These are phyloP conservation scores for Insectozyma bohioensis DNA, from an alignment of 1,139 yeast genomes.

Conservation along the genomic window DNA sequence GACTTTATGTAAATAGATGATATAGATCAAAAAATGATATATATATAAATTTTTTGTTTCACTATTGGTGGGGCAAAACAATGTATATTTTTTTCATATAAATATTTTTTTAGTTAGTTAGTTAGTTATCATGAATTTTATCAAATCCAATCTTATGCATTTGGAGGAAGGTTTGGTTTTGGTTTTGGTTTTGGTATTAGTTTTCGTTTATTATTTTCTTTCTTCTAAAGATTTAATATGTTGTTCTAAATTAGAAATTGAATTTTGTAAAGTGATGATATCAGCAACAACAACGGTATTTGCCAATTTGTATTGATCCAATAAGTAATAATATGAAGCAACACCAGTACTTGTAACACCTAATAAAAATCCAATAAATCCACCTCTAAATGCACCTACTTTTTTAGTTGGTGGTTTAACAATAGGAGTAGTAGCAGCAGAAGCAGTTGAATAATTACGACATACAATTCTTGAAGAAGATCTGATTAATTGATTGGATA, in stretches of 20 bases:
- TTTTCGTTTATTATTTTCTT: constrained; percentile 22
- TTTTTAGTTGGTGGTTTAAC: constrained; percentile 26
- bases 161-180: too few species aligned
- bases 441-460: constrained; percentile 26
- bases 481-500: constrained; percentile 22
- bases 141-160: too few species aligned
- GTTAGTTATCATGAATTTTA: too few species aligned
- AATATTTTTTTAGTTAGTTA: too few species aligned
- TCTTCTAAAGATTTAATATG: constrained; percentile 59
- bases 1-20: background rate
- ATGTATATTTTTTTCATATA: too few species aligned
- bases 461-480: constrained; percentile 6
- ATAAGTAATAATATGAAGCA: constrained; percentile 72
- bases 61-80: too few species aligned
- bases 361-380: constrained; percentile 69
- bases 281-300: constrained; percentile 74
- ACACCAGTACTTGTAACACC: constrained; percentile 77
- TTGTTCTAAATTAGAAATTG: constrained; percentile 66
- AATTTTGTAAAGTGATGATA: constrained; percentile 66
- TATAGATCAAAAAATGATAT: background rate
- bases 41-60: background rate
- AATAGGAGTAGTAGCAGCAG: constrained; percentile 19
- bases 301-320: constrained; percentile 75
- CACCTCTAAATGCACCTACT: constrained; percentile 66
- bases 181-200: background rate